phyloP scores from a whole-genome alignment of 2,329 filamentous ascomycete genomes.

The Xylaria sp. region DNA sequence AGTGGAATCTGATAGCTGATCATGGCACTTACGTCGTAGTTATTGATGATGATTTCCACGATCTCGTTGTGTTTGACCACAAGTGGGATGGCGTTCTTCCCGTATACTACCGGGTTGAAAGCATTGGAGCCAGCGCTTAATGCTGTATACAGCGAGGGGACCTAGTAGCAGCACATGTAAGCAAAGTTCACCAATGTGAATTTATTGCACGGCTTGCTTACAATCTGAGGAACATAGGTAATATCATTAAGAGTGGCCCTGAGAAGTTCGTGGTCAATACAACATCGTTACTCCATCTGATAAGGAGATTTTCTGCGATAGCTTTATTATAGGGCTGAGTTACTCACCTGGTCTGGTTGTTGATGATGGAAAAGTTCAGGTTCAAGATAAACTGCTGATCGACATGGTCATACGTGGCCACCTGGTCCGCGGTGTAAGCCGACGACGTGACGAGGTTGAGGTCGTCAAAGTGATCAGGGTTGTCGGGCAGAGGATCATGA shows the following conservation, averaged over 20 bases:
- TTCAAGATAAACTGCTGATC: conserved; percentile 29
- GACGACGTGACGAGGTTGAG: conserved; percentile 22
- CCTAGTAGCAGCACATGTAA: conserved; percentile 17
- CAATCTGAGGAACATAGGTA: conserved; percentile 27
- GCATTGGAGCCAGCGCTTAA: conserved; percentile 28
- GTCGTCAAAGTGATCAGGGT: conserved; percentile 20
- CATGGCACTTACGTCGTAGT: conserved; percentile 31
- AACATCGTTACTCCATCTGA: neutral
- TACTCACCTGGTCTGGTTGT: conserved; percentile 31
- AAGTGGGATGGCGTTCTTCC: conserved; percentile 24
- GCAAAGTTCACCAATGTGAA: neutral
- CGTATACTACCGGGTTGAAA: conserved; percentile 30
- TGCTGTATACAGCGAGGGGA: conserved; percentile 31
- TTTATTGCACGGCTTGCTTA: neutral
- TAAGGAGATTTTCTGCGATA: no score
- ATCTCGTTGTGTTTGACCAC: conserved; percentile 25
- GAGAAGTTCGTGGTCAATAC: conserved; percentile 6
- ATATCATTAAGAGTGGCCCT: conserved; percentile 31
- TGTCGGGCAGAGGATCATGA: conserved; percentile 23
- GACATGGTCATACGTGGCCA: conserved; percentile 23
- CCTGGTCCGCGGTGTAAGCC: conserved; percentile 26
- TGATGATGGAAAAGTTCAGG: conserved; percentile 30
- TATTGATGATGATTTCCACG: conserved; percentile 33
- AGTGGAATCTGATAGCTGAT: neutral
- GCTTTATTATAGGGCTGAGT: neutral